Base-by-base conservation (phyloP, 192 early-diverging fungal genomes). In the Cetraspora pellucida region DNA sequence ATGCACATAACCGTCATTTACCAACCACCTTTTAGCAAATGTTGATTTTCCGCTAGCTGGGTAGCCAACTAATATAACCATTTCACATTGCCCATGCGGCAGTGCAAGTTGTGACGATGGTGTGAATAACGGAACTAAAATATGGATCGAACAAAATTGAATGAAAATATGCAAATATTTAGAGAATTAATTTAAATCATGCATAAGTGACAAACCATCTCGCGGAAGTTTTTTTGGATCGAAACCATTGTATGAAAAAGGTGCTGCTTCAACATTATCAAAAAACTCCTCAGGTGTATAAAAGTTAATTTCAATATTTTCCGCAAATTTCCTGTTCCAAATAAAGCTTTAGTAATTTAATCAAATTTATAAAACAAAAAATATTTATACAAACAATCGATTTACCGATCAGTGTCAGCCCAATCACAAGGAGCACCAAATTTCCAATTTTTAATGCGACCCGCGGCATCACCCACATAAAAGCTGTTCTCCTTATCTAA, bases 401-500 rank as follows among this genome's bases (percentile, higher is more conserved):
- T 14, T 23, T 81, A 83, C 81, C 89, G 77, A 80, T 98, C 97
- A 2, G 87, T 89, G 80, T 94, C 93, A n/a, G 91, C 86, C 81
- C 91, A 91, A 72, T 98, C 97, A 72, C 88, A 89, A 25, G 82
- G 80, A 1, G 74, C 80, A 5, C 87, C 88, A 0, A 57, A 72
- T 72, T 87, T 88, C 91, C 92, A 93, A n/a, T 83, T 86, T 2
- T 71, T 83, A 0, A 82, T 80, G 46, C 97, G 79, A 1, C 97
- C 96, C n/a, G 95, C 95, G 3, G 96, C 97, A 82, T 98, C 97
- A 27, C 97, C 97, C 5, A 95, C 92, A 84, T 89, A 98, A 59
- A 95, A 96, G 75, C 91, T 92, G 3, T 78, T 64, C 9, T 54
- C 57, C 47, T 63, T 73, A 74, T 95, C 94, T 37, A 37, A 37